Evolutionary conservation across 306 rosid species (phyloP).

Genomic region (Sicyos edulis): DNA sequence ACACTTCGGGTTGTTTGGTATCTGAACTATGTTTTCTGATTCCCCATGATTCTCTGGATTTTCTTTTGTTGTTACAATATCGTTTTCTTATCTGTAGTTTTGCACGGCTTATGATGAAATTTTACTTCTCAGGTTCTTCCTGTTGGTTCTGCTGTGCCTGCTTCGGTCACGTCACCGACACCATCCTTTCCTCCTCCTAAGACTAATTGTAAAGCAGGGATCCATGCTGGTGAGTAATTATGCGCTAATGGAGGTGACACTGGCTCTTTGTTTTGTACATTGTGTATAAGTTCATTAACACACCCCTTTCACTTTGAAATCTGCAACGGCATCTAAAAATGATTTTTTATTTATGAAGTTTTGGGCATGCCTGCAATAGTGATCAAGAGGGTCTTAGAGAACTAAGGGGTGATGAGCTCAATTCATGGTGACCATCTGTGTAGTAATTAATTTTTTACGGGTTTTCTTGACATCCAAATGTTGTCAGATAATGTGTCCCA

Average conservation of each 20-base stretch:
- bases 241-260: background rate
- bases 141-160: conserved; percentile 28
- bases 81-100: background rate
- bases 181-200: conserved; percentile 31
- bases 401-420: too few relatives aligned
- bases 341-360: background rate
- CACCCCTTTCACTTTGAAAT: background rate
- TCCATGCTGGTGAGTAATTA: conserved; percentile 57
- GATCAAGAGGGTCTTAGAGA: too few relatives aligned
- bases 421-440: too few relatives aligned
- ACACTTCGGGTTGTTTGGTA: background rate
- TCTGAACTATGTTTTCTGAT: background rate
- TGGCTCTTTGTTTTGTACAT: background rate
- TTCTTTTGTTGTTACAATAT: background rate
- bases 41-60: too few relatives aligned
- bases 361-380: background rate
- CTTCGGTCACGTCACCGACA: conserved; percentile 21
- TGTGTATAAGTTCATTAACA: too few relatives aligned
- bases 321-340: background rate
- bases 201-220: conserved; percentile 31
- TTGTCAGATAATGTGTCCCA: too few relatives aligned
- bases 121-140: conserved; percentile 39
- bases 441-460: too few relatives aligned
- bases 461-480: too few relatives aligned
- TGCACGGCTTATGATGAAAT: conserved; percentile 15